These are phyloP conservation scores for Piper longum DNA, from an alignment of 164 flowering plant genomes.

Conservation along the genomic window DNA sequence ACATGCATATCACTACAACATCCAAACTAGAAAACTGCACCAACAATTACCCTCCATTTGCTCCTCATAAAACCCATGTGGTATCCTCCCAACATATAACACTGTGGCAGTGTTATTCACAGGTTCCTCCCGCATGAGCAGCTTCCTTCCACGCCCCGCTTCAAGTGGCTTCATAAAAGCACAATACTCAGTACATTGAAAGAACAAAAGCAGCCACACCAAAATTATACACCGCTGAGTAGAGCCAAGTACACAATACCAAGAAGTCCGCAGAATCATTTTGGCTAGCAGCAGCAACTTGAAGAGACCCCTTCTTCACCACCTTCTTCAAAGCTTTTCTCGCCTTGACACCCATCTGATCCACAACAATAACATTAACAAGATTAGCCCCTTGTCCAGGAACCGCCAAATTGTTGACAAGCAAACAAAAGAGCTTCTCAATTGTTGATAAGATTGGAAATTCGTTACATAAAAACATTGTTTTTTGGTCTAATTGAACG, in stretches of 20 bases:
- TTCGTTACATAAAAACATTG: too few species aligned
- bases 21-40: background rate
- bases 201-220: background rate
- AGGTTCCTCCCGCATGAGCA: constrained; percentile 19
- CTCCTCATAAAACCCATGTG: constrained; percentile 84
- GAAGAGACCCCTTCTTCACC: constrained; percentile 14
- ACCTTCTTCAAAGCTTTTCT: constrained; percentile 20
- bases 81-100: constrained; percentile 74
- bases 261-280: constrained; percentile 31
- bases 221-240: background rate
- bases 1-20: too few species aligned
- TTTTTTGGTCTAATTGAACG: too few species aligned
- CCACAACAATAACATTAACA: too few species aligned
- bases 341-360: constrained; percentile 15
- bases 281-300: constrained; percentile 7
- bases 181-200: background rate
- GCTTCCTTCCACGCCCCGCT: constrained; percentile 57
- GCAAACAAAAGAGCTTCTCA: too few species aligned
- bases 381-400: too few species aligned
- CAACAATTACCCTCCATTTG: constrained; percentile 59
- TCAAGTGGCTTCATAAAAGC: constrained; percentile 44
- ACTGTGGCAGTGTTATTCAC: constrained; percentile 41
- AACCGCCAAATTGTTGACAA: too few species aligned
- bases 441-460: too few species aligned
- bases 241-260: constrained; percentile 16